Percentiles rank a stretch among this genome's conserved stretches.
phyloP scores from a whole-genome alignment of 83 land plant genomes.

The Picea abies region DNA sequence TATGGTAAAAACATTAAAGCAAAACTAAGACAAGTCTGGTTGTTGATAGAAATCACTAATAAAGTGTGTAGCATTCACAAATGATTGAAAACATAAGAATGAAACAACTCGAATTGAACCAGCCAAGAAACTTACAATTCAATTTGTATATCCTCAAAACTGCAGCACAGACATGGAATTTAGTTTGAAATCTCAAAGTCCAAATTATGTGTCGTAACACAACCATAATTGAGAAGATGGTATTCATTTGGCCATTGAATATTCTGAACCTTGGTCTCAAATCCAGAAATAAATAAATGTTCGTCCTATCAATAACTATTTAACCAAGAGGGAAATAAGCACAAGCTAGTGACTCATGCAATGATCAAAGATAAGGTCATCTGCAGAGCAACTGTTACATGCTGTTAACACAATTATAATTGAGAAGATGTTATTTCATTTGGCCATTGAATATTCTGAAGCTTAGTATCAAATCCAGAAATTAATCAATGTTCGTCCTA shows the following conservation, averaged over 20 bases:
- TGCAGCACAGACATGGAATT: background rate
- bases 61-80: background rate
- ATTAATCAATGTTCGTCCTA: slow-evolving; percentile 8
- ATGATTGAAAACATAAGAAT: background rate
- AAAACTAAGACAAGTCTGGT: background rate
- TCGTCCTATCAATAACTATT: slow-evolving; percentile 15
- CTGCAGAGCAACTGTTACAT: slow-evolving; percentile 8
- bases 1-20: no score
- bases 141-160: background rate
- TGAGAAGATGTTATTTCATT: background rate
- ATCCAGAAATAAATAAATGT: background rate
- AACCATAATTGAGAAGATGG: background rate
- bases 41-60: background rate
- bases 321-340: background rate
- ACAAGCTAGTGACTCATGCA: slow-evolving; percentile 16
- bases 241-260: slow-evolving; percentile 15
- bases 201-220: background rate
- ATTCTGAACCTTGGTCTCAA: slow-evolving; percentile 6
- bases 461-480: slow-evolving; percentile 7
- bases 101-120: background rate
- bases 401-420: no score
- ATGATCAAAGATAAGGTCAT: slow-evolving; percentile 16
- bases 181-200: background rate
- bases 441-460: slow-evolving; percentile 18
- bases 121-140: background rate